A percentile compares a stretch with the other conserved stretches of the same genome.
phyloP scores from a whole-genome alignment of 768 basidiomycete species.

The Russula emetica region DNA sequence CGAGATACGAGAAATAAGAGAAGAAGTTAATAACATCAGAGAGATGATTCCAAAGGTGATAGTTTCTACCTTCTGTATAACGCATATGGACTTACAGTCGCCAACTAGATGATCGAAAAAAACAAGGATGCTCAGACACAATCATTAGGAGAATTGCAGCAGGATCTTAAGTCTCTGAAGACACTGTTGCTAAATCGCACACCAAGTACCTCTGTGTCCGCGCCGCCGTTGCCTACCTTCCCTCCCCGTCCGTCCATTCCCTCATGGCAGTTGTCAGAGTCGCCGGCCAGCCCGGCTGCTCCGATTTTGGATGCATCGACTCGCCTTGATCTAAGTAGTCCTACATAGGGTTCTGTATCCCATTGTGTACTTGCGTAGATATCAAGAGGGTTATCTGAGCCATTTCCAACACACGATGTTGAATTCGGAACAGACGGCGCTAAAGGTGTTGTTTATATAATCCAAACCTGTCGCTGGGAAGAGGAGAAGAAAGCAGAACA shows the following conservation, averaged over 20 bases:
- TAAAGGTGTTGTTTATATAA: not conserved
- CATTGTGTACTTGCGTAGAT: not conserved
- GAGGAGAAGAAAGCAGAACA: not conserved
- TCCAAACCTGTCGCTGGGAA: not conserved
- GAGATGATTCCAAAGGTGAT: constrained; percentile 91
- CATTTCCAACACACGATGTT: too few relatives aligned
- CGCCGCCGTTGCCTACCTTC: constrained; percentile 48
- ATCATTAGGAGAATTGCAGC: constrained; percentile 81
- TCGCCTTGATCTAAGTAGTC: constrained; percentile 9
- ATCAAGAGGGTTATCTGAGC: too few relatives aligned
- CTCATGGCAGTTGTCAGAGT: constrained; percentile 77
- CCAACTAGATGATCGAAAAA: constrained; percentile 84
- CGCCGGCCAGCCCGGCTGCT: constrained; percentile 18
- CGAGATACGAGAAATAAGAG: constrained; percentile 87
- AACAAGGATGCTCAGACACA: constrained; percentile 81
- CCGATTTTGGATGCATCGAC: constrained; percentile 24
- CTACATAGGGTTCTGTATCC: not conserved
- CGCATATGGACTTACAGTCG: constrained; percentile 4
- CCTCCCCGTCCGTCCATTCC: constrained; percentile 73
- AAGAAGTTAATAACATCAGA: constrained; percentile 84
- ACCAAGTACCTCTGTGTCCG: constrained; percentile 45
- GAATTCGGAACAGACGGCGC: too few relatives aligned
- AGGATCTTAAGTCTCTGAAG: constrained; percentile 92
- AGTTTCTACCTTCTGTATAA: constrained; percentile 17
- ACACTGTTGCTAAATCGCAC: constrained; percentile 77